Base-by-base conservation (phyloP, 305 asterid genomes). In the Fraxinus sp. region DNA sequence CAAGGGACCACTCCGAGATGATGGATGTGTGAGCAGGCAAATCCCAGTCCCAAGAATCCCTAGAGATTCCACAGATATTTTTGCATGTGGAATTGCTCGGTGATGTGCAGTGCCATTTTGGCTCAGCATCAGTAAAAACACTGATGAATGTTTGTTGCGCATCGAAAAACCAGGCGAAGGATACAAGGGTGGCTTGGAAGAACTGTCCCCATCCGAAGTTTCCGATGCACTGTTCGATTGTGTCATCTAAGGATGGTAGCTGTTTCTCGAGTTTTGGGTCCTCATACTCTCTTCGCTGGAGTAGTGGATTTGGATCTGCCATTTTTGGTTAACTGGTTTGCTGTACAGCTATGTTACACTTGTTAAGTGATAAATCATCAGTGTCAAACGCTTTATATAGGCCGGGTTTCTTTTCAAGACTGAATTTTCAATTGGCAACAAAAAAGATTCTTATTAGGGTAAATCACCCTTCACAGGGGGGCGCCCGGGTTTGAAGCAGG, bases 241-340 rank as follows among this genome's bases (percentile, higher is more conserved):
- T 82, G 35, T 85, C 80, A 52, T 82, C 88, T 2, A 82, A 62
- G 30, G 85, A 85, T 2, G 64, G 73, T 35, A 44, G 84, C 4
- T 28, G 79, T 37, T n/a, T 77, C 71, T 4, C 24, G 7, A 59
- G 68, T 2, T 41, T 68, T 52, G 28, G 83, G 78, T 30, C 70
- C 62, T 32, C 79, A 73, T 55, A 16, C 3, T 76, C 8, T 14
- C 4, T 66, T 44, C 0, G 73, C 0, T 59, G 30, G 77, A 88
- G 87, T 0, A 86, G 84, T 1, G 89, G 86, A 11, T 39, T 81
- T 18, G 76, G 82, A 84, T 88, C 90, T 13, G 83, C 75, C 90
- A 86, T 86, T 26, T 59, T 80, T 37, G 11, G 57, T 32, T 52
- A 4, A 52, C 64, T 52, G 22, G 9, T 52, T 22, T n/a, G 24